Evolutionary conservation across 2,329 filamentous ascomycete genomes (phyloP).

Genomic region (Dendrostoma leiphaemia): DNA sequence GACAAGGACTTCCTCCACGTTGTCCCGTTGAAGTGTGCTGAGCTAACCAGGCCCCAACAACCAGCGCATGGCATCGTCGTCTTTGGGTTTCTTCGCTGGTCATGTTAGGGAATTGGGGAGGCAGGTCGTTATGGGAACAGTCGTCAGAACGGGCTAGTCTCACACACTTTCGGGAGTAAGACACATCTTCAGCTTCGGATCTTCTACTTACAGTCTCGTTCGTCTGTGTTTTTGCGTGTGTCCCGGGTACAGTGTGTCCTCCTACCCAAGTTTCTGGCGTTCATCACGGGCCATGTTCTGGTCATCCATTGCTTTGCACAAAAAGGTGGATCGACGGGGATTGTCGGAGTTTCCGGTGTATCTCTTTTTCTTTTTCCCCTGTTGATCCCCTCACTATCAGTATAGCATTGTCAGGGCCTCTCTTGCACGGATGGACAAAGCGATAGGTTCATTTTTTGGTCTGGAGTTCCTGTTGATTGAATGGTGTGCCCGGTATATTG

Average conservation of each 20-base stretch:
- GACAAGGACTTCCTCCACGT: too few species aligned
- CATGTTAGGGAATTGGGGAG: too few species aligned
- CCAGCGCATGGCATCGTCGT: too few species aligned
- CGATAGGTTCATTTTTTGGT: slow-evolving; percentile 10
- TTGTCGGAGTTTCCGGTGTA: slow-evolving; percentile 1
- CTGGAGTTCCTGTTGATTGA: not conserved
- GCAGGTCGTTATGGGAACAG: too few species aligned
- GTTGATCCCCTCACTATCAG: not conserved
- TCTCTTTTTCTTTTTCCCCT: slow-evolving; percentile 6
- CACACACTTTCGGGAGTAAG: not conserved
- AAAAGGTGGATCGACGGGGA: slow-evolving; percentile 1
- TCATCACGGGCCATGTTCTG: not conserved
- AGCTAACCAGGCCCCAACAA: too few species aligned
- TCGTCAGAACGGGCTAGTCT: not conserved
- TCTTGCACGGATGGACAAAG: slow-evolving; percentile 4
- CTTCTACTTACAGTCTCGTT: not conserved
- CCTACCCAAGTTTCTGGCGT: not conserved
- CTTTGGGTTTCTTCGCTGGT: too few species aligned
- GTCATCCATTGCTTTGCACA: slow-evolving; percentile 1
- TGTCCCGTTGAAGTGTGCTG: too few species aligned
- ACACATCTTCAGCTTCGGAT: not conserved
- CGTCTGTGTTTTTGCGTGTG: not conserved
- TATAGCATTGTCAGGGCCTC: slow-evolving; percentile 7
- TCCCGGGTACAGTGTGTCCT: not conserved
- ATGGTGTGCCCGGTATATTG: slow-evolving; percentile 3